Evolutionary conservation across 345 rosid species (phyloP).

Genomic region (Barbarea vulgaris): DNA sequence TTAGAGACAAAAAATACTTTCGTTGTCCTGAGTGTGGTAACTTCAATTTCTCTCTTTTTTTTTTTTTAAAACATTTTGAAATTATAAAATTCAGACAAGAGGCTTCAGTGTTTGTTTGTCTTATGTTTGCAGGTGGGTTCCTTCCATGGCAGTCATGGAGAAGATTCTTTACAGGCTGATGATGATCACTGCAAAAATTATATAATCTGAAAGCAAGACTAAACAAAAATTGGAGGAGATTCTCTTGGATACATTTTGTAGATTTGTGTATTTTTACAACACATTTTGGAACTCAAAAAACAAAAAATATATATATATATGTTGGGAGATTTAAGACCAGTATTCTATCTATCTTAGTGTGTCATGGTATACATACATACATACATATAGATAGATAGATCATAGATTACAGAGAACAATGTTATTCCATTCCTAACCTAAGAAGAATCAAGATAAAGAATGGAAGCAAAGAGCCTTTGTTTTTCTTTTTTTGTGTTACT

Average conservation of each 20-base stretch:
- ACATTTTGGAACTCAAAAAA: constrained; percentile 3
- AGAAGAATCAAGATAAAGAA: constrained; percentile 35
- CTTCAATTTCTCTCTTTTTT: background rate
- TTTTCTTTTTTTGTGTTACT: background rate
- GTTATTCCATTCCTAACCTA: constrained; percentile 34
- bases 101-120: background rate
- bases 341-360: constrained; percentile 18
- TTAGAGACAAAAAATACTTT: constrained; percentile 53
- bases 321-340: constrained; percentile 25
- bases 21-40: constrained; percentile 73
- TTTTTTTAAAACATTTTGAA: background rate
- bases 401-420: constrained; percentile 26
- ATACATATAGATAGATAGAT: constrained; percentile 6
- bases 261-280: constrained; percentile 27
- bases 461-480: constrained; percentile 19
- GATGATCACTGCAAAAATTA: constrained; percentile 8
- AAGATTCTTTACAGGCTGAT: constrained; percentile 81
- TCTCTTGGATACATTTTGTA: background rate
- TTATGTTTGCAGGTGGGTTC: constrained; percentile 69
- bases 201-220: background rate
- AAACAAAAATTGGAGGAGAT: background rate
- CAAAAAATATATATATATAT: background rate
- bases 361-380: constrained; percentile 17
- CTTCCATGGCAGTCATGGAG: constrained; percentile 96
- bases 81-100: background rate